Conservation (phyloP, 495 filamentous ascomycete species). For the Wilcoxina mikolae region DNA sequence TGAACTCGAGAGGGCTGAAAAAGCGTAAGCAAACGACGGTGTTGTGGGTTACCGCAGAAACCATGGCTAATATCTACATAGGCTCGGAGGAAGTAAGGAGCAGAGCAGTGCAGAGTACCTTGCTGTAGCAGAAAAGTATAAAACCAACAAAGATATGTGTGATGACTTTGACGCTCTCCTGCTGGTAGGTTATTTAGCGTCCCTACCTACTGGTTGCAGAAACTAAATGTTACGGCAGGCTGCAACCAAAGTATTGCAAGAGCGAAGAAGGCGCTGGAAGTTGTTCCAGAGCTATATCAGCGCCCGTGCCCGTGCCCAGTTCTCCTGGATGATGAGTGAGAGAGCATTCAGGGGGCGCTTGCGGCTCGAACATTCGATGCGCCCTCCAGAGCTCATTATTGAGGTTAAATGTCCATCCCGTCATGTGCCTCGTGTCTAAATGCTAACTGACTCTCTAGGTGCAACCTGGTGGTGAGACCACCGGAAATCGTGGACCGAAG, state of each 20-base stretch:
- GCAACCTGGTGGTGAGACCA: conserved; percentile 55
- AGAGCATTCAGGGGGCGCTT: conserved; percentile 75
- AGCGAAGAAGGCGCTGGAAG: conserved; percentile 61
- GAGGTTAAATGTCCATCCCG: too few relatives aligned
- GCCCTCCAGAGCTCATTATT: conserved; percentile 62
- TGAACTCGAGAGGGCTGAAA: conserved; percentile 40
- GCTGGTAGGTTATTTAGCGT: conserved; percentile 30
- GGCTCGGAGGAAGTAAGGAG: conserved; percentile 52
- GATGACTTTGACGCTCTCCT: conserved; percentile 40
- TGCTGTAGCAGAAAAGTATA: conserved; percentile 33
- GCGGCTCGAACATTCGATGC: conserved; percentile 55
- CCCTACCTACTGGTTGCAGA: background rate
- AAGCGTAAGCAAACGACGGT: conserved; percentile 32
- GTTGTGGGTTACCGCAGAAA: conserved; percentile 14
- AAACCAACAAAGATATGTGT: conserved; percentile 33
- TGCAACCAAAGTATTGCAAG: conserved; percentile 28
- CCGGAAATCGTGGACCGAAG: conserved; percentile 62
- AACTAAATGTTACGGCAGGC: conserved; percentile 1
- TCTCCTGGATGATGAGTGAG: conserved; percentile 75
- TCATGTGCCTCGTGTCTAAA: too few relatives aligned
- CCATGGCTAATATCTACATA: conserved; percentile 20
- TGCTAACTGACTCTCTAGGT: conserved; percentile 29
- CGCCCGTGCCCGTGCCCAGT: conserved; percentile 65
- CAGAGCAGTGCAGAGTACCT: conserved; percentile 43
- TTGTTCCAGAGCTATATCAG: conserved; percentile 73